phyloP scores from a whole-genome alignment of 2,329 filamentous ascomycete genomes.

The Monosporascus sp. region DNA sequence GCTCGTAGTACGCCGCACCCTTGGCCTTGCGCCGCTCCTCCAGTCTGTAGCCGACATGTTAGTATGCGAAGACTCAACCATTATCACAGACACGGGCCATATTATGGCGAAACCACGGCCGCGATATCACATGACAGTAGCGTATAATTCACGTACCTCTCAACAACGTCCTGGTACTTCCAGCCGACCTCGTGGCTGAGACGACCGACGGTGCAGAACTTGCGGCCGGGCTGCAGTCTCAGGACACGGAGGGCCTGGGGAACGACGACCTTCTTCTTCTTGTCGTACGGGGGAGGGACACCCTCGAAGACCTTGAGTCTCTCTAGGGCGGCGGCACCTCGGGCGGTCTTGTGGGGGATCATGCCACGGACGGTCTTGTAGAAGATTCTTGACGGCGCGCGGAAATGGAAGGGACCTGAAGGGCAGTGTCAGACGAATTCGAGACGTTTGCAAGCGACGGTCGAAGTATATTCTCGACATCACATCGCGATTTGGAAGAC shows the following conservation, averaged over 20 bases:
- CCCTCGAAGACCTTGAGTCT: conserved; percentile 99
- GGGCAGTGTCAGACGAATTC: conserved; percentile 23
- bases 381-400: conserved; percentile 98
- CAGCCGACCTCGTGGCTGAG: conserved; percentile 99
- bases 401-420: conserved; percentile 98
- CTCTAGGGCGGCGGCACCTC: conserved; percentile 93
- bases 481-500: conserved; percentile 7
- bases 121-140: not conserved
- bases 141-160: conserved; percentile 62
- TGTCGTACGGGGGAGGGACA: conserved; percentile 97
- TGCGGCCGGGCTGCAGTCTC: conserved; percentile 96
- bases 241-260: conserved; percentile 96
- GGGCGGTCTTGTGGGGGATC: conserved; percentile 99
- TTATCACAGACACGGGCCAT: not conserved
- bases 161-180: conserved; percentile 99
- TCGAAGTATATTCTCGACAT: conserved; percentile 5
- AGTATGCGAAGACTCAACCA: not conserved
- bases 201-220: conserved; percentile 99
- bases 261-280: conserved; percentile 99
- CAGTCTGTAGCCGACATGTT: conserved; percentile 56
- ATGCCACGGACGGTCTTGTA: conserved; percentile 99
- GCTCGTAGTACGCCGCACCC: conserved; percentile 98
- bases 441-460: not conserved
- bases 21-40: conserved; percentile 99
- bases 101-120: conserved; percentile 1